Evolutionary conservation across 352 stramenopile species (phyloP), one percentile per base, ranked within the genome.

Genomic region (Phytophthora litchii): DNA sequence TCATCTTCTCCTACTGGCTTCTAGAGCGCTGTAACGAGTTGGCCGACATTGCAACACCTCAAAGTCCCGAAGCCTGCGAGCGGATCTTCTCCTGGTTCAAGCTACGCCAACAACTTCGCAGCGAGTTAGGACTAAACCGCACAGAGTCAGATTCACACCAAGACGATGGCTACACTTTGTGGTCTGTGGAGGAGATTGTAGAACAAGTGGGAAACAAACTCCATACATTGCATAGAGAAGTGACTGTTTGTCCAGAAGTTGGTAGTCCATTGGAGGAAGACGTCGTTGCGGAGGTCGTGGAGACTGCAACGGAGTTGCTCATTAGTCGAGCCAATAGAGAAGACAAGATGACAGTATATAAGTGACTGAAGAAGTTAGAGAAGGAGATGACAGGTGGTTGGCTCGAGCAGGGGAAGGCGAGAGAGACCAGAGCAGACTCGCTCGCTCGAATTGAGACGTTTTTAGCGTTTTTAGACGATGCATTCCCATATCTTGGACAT

Each of bases 281-380:
- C 2, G 50, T 80, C 13, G 47, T 70, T 29, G 56, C 51, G 9
- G 74, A 89, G 44, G 43, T 89, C 16, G 47, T 85, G 5, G 70
- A 89, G 27, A 64, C 51, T 20, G 53, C 74, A 35, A 89, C 79
- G n/a, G 79, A 89, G 37, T 43, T 89, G 38, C 29, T 89, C 34
- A 47, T 86, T n/a, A 74, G 69, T 48, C 76, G 68, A 35, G 70
- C 67, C 0, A 61, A 29, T 0, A 48, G 43, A 12, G 58, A 60
- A 1, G 42, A 83, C 6, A 42, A 71, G 2, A 17, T 17, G 1
- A 16, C 71, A 44, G 49, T 89, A 1, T 45, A 56, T 21, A 25
- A 58, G 13, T 88, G 78, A n/a, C n/a, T 37, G 78, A 37, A 54
- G 38, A 51, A 60, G 17, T 47, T 61, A 63, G 14, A 20, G 27